Conservation (phyloP, 2,329 filamentous ascomycete genomes). For the Fusarium algeriense region DNA sequence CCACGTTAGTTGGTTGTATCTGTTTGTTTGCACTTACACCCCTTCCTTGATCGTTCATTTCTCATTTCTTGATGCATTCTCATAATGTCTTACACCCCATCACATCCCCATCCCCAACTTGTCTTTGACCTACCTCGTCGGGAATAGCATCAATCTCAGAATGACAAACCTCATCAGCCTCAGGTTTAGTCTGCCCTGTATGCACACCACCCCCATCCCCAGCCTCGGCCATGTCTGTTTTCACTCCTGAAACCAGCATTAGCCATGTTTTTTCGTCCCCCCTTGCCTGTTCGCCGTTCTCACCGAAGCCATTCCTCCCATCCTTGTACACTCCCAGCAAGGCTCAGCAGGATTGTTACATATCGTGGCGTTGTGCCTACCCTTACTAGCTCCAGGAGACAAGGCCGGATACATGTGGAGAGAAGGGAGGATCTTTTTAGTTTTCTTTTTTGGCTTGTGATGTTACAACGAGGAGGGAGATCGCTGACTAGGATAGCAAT, state of each 20-base stretch:
- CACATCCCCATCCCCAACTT: not conserved
- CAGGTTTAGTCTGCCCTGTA: conserved; percentile 8
- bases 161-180: conserved; percentile 16
- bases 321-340: conserved; percentile 18
- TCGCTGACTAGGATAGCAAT: conserved; percentile 1
- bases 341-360: conserved; percentile 28
- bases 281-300: conserved; percentile 14
- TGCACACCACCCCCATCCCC: conserved; percentile 5
- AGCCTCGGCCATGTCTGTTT: conserved; percentile 7
- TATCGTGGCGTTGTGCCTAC: conserved; percentile 14
- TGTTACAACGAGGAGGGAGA: not conserved
- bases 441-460: not conserved
- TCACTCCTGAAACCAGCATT: conserved; percentile 32
- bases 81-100: conserved; percentile 2
- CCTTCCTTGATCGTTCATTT: conserved; percentile 15
- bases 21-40: conserved; percentile 18
- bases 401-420: conserved; percentile 15
- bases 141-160: conserved; percentile 31
- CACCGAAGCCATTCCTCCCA: conserved; percentile 10
- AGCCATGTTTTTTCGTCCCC: not conserved
- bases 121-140: conserved; percentile 24
- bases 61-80: not conserved
- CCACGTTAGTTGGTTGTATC: not conserved
- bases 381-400: conserved; percentile 28
- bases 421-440: conserved; percentile 3